Base-by-base conservation (phyloP, 768 basidiomycete species). In the Lactarius psammicola region DNA sequence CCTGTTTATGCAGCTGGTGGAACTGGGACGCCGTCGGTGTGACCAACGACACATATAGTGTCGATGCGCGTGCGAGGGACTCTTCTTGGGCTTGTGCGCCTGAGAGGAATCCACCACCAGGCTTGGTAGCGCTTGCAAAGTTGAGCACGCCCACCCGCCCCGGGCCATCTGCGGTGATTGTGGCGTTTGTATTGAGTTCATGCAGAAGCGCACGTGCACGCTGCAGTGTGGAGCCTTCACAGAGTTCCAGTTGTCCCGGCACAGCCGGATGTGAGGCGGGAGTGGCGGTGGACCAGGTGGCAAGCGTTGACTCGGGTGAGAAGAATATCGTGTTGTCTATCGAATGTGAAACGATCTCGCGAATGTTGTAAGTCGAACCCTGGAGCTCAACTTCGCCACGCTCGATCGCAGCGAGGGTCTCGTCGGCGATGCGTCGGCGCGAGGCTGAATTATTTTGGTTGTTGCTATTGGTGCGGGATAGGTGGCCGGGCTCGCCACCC, bases 1-100 rank as follows among this genome's bases (percentile, higher is more conserved):
- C 78, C 64, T 70, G 78, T 34, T 77, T 77, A 73, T 92, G 90
- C 23, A 85, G 72, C 3, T 74, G 75, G 73, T 93, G 90, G 76
- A 90, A 92, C 46, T 80, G 78, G 53, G 82, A 77, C 0, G 84
- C 86, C 6, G 78, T 78, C 18, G 75, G 73, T 11, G 86, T 83
- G 71, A 80, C 79, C 62, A 92, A 85, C 10, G 86, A 81, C 1
- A 82, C 77, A 69, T 87, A 89, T 7, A 93, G 76, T 6, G 87
- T 88, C 13, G 89, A 90, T 5, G 89, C 84, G 49, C 90, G 85
- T 13, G 90, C 89, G 70, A 93, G 82, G 42, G 86, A 87, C 74
- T 93, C 90, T 74, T 93, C 91, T 71, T 93, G 90, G 1, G 91
- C 90, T 65, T 86, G 84, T 0, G 88, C 84, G 18, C 90, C 91